phyloP scores from a whole-genome alignment of 495 filamentous ascomycete species.

The Hamigera avellanea region DNA sequence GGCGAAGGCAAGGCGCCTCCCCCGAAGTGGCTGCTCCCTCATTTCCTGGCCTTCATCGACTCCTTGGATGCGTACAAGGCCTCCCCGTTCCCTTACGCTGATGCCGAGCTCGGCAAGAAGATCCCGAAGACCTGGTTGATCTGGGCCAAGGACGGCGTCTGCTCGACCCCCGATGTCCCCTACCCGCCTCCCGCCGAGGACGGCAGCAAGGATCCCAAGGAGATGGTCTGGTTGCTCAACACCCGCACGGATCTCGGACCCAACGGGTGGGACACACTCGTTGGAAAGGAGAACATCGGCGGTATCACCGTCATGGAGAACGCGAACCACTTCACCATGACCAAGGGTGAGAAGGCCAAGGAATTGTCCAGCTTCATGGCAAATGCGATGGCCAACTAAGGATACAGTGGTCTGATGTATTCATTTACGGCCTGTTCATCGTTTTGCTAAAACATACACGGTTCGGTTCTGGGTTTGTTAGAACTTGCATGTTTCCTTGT shows the following conservation, averaged over 20 bases:
- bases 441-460: too few species aligned
- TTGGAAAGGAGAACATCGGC: conserved; percentile 53
- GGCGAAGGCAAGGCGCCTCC: conserved; percentile 56
- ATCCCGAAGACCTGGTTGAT: conserved; percentile 55
- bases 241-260: conserved; percentile 68
- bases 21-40: conserved; percentile 70
- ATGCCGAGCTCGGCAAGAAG: conserved; percentile 29
- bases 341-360: conserved; percentile 23
- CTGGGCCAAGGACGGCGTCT: conserved; percentile 77
- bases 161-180: conserved; percentile 55
- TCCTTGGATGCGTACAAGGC: conserved; percentile 64
- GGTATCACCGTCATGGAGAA: conserved; percentile 39
- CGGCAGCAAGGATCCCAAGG: conserved; percentile 35
- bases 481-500: too few species aligned
- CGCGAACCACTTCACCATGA: conserved; percentile 35
- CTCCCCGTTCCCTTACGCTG: conserved; percentile 23
- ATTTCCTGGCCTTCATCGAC: conserved; percentile 65
- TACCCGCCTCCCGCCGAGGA: conserved; percentile 57
- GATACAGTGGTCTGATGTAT: background rate
- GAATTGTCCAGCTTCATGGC: conserved; percentile 25
- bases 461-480: too few species aligned
- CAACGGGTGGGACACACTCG: conserved; percentile 69
- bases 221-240: conserved; percentile 70
- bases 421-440: background rate
- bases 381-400: conserved; percentile 1